Evolutionary conservation across 768 basidiomycete genomes (phyloP).

Genomic region (Agaricus blazei): DNA sequence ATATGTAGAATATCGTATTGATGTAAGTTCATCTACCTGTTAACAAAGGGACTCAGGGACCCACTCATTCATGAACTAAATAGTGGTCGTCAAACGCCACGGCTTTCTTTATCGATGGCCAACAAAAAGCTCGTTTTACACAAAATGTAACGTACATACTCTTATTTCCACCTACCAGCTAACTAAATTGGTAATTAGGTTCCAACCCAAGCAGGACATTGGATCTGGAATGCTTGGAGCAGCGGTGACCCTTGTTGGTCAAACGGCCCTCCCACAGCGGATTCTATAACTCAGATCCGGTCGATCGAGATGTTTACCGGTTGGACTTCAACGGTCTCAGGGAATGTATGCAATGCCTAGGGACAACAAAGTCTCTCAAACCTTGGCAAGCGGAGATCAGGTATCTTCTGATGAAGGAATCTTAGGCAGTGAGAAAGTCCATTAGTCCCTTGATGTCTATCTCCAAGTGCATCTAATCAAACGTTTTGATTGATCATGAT

Average conservation of each 20-base stretch:
- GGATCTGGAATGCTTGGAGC: slow-evolving; percentile 33
- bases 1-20: slow-evolving; percentile 27
- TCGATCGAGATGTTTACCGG: slow-evolving; percentile 31
- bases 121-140: slow-evolving; percentile 24
- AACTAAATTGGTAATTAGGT: slow-evolving; percentile 15
- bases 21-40: slow-evolving; percentile 17
- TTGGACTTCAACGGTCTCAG: slow-evolving; percentile 20
- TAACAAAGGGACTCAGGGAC: neutral
- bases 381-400: neutral
- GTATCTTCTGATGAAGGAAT: too few relatives aligned
- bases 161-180: neutral
- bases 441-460: too few relatives aligned
- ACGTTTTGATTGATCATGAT: too few relatives aligned
- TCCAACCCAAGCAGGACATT: slow-evolving; percentile 22
- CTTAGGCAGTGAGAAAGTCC: too few relatives aligned
- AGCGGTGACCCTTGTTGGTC: slow-evolving; percentile 31
- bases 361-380: too few relatives aligned
- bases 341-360: slow-evolving; percentile 11
- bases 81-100: slow-evolving; percentile 27
- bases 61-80: neutral
- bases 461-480: too few relatives aligned
- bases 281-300: slow-evolving; percentile 29
- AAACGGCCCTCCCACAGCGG: slow-evolving; percentile 27
- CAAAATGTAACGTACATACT: slow-evolving; percentile 18
- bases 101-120: slow-evolving; percentile 29